These are phyloP conservation scores for Candida maltosa DNA, from an alignment of 805 yeast species.

Conservation along the genomic window DNA sequence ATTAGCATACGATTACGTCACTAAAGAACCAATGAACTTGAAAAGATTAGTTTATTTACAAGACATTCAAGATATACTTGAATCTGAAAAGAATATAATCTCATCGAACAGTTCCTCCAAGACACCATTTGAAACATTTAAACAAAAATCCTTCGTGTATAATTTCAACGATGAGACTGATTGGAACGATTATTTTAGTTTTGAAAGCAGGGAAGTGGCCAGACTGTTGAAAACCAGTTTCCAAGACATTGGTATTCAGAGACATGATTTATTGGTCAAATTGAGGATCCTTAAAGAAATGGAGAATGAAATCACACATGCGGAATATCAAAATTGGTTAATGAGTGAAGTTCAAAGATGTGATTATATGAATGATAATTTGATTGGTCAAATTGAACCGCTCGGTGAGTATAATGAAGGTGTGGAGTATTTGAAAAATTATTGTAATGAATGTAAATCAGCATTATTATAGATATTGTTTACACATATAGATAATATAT, in stretches of 20 bases:
- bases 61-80: slow-evolving; percentile 54
- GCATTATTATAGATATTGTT: too few species aligned
- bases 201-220: slow-evolving; percentile 21
- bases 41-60: slow-evolving; percentile 59
- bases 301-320: slow-evolving; percentile 61
- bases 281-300: slow-evolving; percentile 63
- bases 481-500: too few species aligned
- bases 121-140: slow-evolving; percentile 30
- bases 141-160: slow-evolving; percentile 35
- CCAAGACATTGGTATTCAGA: slow-evolving; percentile 58
- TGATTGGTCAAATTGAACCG: slow-evolving; percentile 13
- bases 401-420: slow-evolving; percentile 18
- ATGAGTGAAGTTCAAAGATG: slow-evolving; percentile 60
- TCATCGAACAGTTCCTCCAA: neutral
- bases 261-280: slow-evolving; percentile 72
- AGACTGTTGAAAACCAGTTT: slow-evolving; percentile 20
- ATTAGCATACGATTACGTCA: slow-evolving; percentile 32
- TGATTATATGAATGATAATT: slow-evolving; percentile 28
- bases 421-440: slow-evolving; percentile 14
- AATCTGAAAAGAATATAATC: slow-evolving; percentile 2
- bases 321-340: slow-evolving; percentile 75
- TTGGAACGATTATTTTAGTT: slow-evolving; percentile 27
- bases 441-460: slow-evolving; percentile 21
- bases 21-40: slow-evolving; percentile 38
- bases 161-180: slow-evolving; percentile 22